These are phyloP conservation scores for Mucor circinelloides DNA, from an alignment of 371 early-diverging fungal genomes.

Conservation along the genomic window DNA sequence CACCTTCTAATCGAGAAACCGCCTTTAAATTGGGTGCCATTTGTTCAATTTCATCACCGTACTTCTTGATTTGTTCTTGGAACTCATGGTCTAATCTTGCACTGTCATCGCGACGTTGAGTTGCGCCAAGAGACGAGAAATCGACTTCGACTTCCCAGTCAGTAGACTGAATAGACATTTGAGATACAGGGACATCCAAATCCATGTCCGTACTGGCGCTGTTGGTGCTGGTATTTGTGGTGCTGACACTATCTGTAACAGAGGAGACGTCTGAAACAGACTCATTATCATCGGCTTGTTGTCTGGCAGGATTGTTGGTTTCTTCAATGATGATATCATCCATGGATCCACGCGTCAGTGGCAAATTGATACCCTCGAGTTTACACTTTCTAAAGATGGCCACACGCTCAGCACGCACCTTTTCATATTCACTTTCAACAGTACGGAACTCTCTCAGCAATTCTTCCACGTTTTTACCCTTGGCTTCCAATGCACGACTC, in stretches of 20 bases:
- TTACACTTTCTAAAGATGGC: conserved; percentile 87
- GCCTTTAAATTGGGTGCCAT: conserved; percentile 92
- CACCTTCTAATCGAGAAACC: conserved; percentile 81
- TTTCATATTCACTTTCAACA: conserved; percentile 79
- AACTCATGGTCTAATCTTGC: conserved; percentile 69
- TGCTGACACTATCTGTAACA: conserved; percentile 2
- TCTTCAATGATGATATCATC: conserved; percentile 74
- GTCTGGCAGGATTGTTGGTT: conserved; percentile 25
- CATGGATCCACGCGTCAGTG: conserved; percentile 68
- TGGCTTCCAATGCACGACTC: conserved; percentile 62
- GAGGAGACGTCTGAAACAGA: conserved; percentile 4
- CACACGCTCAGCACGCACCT: conserved; percentile 73
- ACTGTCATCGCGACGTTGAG: conserved; percentile 53
- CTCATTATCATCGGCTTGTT: neutral
- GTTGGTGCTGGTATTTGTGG: neutral
- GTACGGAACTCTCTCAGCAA: conserved; percentile 61
- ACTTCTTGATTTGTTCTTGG: conserved; percentile 65
- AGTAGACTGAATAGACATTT: conserved; percentile 38
- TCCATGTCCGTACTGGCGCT: conserved; percentile 47
- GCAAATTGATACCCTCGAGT: conserved; percentile 89
- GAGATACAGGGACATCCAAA: conserved; percentile 51
- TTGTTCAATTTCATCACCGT: conserved; percentile 77
- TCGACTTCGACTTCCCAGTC: conserved; percentile 65
- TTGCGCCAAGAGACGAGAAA: conserved; percentile 55
- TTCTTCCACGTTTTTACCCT: conserved; percentile 68